A percentile compares a stretch with the other conserved stretches of the same genome.
These are phyloP conservation scores for Yarrowia sp. DNA, from an alignment of 805 yeast genomes.

Conservation along the genomic window DNA sequence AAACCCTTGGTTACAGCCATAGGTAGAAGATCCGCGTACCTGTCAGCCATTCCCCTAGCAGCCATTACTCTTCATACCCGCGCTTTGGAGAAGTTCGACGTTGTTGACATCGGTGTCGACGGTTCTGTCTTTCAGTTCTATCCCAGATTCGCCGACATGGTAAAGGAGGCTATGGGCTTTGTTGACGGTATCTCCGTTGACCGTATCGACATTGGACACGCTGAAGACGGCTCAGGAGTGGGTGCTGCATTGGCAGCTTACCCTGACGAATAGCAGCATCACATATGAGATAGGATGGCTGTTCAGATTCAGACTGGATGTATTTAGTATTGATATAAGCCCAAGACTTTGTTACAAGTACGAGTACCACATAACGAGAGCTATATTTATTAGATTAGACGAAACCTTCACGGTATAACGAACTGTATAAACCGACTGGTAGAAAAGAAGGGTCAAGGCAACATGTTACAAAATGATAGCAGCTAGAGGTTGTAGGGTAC, in stretches of 20 bases:
- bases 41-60: constrained; percentile 86
- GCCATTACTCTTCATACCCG: constrained; percentile 67
- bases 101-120: constrained; percentile 91
- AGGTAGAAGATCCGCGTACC: constrained; percentile 82
- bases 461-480: too few relatives aligned
- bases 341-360: too few relatives aligned
- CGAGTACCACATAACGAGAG: too few relatives aligned
- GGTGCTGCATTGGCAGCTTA: constrained; percentile 95
- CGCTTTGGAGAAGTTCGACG: constrained; percentile 63
- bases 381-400: too few relatives aligned
- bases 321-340: too few relatives aligned
- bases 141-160: constrained; percentile 79
- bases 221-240: constrained; percentile 94
- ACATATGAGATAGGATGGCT: not conserved
- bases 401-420: too few relatives aligned
- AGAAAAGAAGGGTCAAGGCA: too few relatives aligned
- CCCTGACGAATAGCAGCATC: constrained; percentile 8
- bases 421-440: too few relatives aligned
- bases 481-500: too few relatives aligned
- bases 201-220: constrained; percentile 58
- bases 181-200: constrained; percentile 36
- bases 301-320: too few relatives aligned
- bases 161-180: constrained; percentile 65
- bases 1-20: constrained; percentile 74
- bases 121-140: constrained; percentile 92